phyloP scores from a whole-genome alignment of 1,284 basidiomycete genomes.

The Tilletia walkeri region DNA sequence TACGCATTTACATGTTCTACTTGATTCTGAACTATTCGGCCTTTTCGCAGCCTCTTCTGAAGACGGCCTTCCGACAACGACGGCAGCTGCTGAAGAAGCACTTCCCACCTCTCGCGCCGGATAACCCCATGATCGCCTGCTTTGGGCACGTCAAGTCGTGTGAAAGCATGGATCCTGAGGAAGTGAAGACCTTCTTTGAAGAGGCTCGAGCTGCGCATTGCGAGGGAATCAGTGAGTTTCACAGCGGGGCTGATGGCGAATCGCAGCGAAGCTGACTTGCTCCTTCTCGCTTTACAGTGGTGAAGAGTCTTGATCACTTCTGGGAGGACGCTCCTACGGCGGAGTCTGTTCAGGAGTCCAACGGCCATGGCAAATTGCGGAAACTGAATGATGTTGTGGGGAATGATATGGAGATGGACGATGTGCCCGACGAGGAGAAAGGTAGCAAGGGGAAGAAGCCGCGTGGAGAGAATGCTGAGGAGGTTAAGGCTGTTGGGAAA shows the following conservation, averaged over 20 bases:
- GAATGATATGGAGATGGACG: slow-evolving; percentile 41
- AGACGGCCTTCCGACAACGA: slow-evolving; percentile 71
- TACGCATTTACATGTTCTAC: too few relatives aligned
- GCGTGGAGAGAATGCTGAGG: background rate
- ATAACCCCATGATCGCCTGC: slow-evolving; percentile 63
- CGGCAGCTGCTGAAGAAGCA: slow-evolving; percentile 66
- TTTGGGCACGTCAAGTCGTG: slow-evolving; percentile 76
- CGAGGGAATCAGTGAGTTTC: slow-evolving; percentile 69
- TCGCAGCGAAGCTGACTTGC: background rate
- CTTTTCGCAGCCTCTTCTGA: slow-evolving; percentile 66
- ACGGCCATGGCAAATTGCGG: slow-evolving; percentile 21
- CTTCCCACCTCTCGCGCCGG: slow-evolving; percentile 53
- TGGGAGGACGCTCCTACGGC: slow-evolving; percentile 23
- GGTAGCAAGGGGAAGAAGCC: background rate
- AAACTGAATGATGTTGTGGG: slow-evolving; percentile 42
- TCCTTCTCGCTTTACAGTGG: slow-evolving; percentile 59
- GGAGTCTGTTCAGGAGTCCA: background rate
- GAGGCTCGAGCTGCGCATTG: slow-evolving; percentile 76
- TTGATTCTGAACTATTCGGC: background rate
- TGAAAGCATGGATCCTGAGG: slow-evolving; percentile 68
- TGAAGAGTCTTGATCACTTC: slow-evolving; percentile 68
- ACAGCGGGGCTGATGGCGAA: background rate
- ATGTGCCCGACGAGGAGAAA: slow-evolving; percentile 31
- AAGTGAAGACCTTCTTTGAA: slow-evolving; percentile 74
- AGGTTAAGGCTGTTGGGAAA: slow-evolving; percentile 55